phyloP scores from a whole-genome alignment of 2,329 filamentous ascomycete genomes.

The Teratosphaeria viscida region DNA sequence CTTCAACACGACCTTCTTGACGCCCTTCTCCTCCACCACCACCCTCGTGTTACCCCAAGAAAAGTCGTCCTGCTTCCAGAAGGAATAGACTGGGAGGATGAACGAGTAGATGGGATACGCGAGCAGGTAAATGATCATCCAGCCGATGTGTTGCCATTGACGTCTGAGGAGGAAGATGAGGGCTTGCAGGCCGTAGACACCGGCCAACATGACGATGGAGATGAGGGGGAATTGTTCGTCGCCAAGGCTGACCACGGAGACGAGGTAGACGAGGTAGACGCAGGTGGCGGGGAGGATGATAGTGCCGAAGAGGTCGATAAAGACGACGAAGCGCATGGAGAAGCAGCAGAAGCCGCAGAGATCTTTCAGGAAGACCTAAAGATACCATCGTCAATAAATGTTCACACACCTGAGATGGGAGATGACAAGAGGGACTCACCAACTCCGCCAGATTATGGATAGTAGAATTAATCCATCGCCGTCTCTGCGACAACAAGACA shows the following conservation, averaged over 20 bases:
- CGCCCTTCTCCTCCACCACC: constrained; percentile 86
- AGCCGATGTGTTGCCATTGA: constrained; percentile 96
- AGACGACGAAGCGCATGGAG: constrained; percentile 93
- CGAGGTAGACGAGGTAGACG: constrained; percentile 75
- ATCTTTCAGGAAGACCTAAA: constrained; percentile 59
- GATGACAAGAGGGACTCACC: constrained; percentile 34
- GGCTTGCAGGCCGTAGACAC: constrained; percentile 89
- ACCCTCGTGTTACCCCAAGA: constrained; percentile 97
- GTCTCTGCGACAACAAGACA: constrained; percentile 90
- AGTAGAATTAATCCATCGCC: constrained; percentile 98
- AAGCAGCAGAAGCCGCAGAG: constrained; percentile 99
- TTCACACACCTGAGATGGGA: neutral
- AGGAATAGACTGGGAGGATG: constrained; percentile 85
- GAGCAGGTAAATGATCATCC: constrained; percentile 98
- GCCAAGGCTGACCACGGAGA: constrained; percentile 63
- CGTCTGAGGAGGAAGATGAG: constrained; percentile 94
- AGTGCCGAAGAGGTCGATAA: constrained; percentile 87
- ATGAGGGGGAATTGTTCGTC: constrained; percentile 72
- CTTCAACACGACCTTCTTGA: constrained; percentile 79
- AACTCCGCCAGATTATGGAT: constrained; percentile 92
- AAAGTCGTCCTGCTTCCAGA: constrained; percentile 99
- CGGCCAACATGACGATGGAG: constrained; percentile 79
- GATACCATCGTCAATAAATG: neutral
- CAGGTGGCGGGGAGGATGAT: constrained; percentile 84
- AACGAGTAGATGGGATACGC: constrained; percentile 93